These are phyloP conservation scores for Gracilaria domingensis DNA, from an alignment of 23 red algal species.

Conservation along the genomic window DNA sequence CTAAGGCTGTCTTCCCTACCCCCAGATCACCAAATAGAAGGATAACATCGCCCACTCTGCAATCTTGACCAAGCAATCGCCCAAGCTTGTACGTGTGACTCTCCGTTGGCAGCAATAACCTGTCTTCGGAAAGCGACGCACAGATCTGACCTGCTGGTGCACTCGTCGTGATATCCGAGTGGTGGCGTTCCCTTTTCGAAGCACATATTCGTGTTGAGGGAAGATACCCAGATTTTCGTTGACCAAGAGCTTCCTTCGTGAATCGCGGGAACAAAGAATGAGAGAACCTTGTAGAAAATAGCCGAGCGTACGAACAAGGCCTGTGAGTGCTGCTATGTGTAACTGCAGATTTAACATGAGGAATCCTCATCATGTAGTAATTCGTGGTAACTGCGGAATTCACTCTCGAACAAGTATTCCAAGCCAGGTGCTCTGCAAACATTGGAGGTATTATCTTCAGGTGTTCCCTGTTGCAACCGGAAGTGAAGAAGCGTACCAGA, in stretches of 20 bases:
- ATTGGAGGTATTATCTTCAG: not conserved
- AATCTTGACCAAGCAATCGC: slow-evolving; percentile 31
- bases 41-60: slow-evolving; percentile 71
- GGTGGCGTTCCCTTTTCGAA: not conserved
- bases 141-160: not conserved
- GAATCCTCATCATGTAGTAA: no score
- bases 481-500: not conserved
- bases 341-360: not conserved
- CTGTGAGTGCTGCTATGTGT: not conserved
- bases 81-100: slow-evolving; percentile 62
- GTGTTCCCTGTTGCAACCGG: not conserved
- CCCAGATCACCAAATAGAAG: slow-evolving; percentile 84
- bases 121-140: not conserved
- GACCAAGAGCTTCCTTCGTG: not conserved
- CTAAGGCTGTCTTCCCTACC: slow-evolving; percentile 85
- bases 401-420: not conserved
- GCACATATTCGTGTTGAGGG: not conserved
- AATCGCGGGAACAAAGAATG: slow-evolving; percentile 1
- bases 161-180: not conserved
- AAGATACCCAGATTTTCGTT: not conserved
- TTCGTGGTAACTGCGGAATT: no score
- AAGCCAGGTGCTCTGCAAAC: not conserved
- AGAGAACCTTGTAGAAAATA: not conserved
- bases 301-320: not conserved
- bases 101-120: slow-evolving; percentile 25